phyloP scores from a whole-genome alignment of 2,329 filamentous ascomycete species.

The Penicillium crustosum region DNA sequence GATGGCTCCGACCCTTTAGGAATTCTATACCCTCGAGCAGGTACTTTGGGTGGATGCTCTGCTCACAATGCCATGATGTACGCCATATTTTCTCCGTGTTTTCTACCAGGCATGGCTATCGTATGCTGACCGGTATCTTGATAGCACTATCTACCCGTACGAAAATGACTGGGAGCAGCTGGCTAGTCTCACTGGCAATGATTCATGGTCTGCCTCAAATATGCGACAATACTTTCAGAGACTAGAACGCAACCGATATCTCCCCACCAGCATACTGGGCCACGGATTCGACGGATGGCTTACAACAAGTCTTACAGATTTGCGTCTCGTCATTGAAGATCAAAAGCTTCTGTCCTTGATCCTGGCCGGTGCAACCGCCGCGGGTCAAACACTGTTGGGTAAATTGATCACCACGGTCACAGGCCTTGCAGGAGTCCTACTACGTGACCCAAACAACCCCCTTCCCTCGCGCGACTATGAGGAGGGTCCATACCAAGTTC shows the following conservation, averaged over 20 bases:
- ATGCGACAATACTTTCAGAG: conserved; percentile 58
- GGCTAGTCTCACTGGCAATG: conserved; percentile 57
- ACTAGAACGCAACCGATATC: conserved; percentile 56
- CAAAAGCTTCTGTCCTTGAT: conserved; percentile 55
- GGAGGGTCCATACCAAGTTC: conserved; percentile 58
- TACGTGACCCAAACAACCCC: conserved; percentile 55
- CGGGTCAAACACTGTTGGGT: conserved; percentile 45
- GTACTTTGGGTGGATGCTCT: conserved; percentile 57
- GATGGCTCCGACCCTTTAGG: conserved; percentile 52
- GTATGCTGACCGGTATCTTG: conserved; percentile 3
- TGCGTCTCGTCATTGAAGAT: conserved; percentile 55
- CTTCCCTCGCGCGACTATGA: conserved; percentile 46
- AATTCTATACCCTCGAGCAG: conserved; percentile 58
- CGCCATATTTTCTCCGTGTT: neutral
- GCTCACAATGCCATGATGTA: conserved; percentile 62
- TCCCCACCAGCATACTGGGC: conserved; percentile 43
- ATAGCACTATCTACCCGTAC: conserved; percentile 54
- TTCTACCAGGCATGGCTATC: neutral
- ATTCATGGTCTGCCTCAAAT: conserved; percentile 55
- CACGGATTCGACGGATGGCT: conserved; percentile 63
- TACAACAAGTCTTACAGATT: conserved; percentile 50
- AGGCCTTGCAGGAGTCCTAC: conserved; percentile 48
- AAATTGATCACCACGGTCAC: conserved; percentile 43
- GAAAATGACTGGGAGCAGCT: conserved; percentile 60
- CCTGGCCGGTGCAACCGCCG: conserved; percentile 53